Evolutionary conservation across 2,329 filamentous ascomycete species (phyloP).

Genomic region (Diaporthe sp.): DNA sequence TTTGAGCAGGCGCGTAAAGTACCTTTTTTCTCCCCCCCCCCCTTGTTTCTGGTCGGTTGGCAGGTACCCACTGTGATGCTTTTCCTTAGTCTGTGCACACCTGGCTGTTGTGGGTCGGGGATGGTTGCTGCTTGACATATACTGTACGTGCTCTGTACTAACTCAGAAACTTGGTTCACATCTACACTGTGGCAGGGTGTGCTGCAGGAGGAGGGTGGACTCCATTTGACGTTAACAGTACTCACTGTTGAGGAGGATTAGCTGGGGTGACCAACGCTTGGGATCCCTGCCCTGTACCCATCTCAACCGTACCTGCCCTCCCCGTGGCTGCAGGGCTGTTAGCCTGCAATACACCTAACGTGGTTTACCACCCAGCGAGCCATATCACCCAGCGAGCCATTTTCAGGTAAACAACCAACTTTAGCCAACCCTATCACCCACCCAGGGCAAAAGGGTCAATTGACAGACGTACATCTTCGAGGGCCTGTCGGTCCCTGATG

Average conservation of each 20-base stretch:
- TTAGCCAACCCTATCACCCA: no score
- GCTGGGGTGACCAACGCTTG: neutral
- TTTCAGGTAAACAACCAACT: no score
- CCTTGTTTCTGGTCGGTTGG: neutral
- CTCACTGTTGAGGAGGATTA: neutral
- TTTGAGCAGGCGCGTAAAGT: constrained; percentile 13
- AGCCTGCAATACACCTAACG: no score
- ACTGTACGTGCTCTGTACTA: no score
- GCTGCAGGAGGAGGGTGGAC: neutral
- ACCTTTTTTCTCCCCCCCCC: neutral
- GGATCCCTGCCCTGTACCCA: neutral
- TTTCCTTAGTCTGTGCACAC: neutral
- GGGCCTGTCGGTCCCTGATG: constrained; percentile 71
- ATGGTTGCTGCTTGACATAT: no score
- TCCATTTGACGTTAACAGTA: neutral
- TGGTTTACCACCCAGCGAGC: no score
- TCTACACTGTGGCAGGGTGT: neutral
- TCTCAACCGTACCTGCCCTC: neutral
- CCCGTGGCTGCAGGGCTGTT: neutral
- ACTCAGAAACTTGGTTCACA: neutral
- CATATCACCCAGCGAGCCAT: no score
- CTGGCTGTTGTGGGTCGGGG: neutral
- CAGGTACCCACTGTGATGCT: constrained; percentile 2
- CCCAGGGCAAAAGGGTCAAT: no score
- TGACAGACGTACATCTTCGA: constrained; percentile 75